Evolutionary conservation across 1,139 yeast species (phyloP), one percentile per base, ranked within the genome.

Genomic region (Diutina scorzettiae): DNA sequence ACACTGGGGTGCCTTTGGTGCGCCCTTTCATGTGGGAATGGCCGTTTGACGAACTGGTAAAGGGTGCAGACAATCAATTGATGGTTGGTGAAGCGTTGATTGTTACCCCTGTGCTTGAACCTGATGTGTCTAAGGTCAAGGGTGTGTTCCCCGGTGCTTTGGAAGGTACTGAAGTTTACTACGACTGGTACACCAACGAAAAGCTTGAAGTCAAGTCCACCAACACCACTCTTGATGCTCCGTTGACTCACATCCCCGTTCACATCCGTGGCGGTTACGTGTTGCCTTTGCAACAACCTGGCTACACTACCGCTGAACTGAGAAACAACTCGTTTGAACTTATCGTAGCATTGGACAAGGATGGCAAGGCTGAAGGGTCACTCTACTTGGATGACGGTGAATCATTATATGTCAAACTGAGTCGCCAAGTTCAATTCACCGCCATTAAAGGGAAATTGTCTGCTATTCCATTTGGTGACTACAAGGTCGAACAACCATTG

Each of bases 101-200:
- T 9, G 57, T 54, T 18, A 54, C 56, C 21, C 58, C 58, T 14
- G 57, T 54, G 5, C 51, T 54, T 42, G 51, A 53, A 41, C 56
- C 54, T 18, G 53, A 53, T 24, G 58, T 49, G 6, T 42, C 51
- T 18, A 44, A 52, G 2, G 59, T 57, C 30, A 52, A 57, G 21
- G 62, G 57, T 36, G 48, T 49, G 16, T 56, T 58, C 53, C 63
- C 60, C 18, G 52, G 52, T 30, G 46, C 45, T 37, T 11, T 11
- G 14, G 14, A 27, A 6, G 14, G 14, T 14, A 5, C 14, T 12
- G 59, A 54, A 21, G 51, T 55, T 5, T 61, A 62, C 54, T 61
- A 58, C 44, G 64, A 61, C 47, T 62, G 62, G 62, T 61, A 61
- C 51, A 56, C 61, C 9, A 51, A 52, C 23, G 49, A 49, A 39